These are phyloP conservation scores for Nigrospora osmanthi DNA, from an alignment of 2,329 filamentous ascomycete genomes.

Conservation along the genomic window DNA sequence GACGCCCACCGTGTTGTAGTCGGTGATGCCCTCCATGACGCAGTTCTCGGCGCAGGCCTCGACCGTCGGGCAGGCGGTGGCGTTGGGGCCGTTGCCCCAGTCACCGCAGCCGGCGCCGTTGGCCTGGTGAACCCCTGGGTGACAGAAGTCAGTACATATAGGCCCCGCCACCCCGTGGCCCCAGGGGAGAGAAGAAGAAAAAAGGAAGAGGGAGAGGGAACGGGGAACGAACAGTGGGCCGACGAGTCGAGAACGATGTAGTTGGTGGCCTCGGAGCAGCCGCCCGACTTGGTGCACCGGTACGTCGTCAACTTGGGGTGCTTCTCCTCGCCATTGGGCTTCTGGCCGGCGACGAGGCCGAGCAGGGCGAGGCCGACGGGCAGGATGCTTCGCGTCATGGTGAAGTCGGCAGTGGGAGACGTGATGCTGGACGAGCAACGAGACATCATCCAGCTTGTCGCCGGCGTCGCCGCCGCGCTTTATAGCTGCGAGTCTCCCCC, in stretches of 20 bases:
- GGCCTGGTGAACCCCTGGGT: slow-evolving; percentile 27
- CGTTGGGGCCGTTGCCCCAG: slow-evolving; percentile 25
- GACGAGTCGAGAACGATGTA: slow-evolving; percentile 40
- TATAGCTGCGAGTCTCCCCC: too few species aligned
- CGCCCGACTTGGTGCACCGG: slow-evolving; percentile 39
- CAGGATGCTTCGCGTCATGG: slow-evolving; percentile 16
- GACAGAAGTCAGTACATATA: too few species aligned
- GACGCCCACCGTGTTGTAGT: slow-evolving; percentile 32
- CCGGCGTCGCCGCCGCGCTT: too few species aligned
- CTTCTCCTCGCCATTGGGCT: slow-evolving; percentile 28
- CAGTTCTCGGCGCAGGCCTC: slow-evolving; percentile 44
- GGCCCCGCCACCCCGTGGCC: too few species aligned
- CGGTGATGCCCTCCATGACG: slow-evolving; percentile 38
- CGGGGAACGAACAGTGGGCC: slow-evolving; percentile 20
- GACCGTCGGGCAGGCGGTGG: slow-evolving; percentile 37
- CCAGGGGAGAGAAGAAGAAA: too few species aligned
- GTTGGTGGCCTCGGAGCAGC: slow-evolving; percentile 37
- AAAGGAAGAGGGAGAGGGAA: too few species aligned
- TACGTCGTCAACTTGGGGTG: slow-evolving; percentile 41
- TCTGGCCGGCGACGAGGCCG: slow-evolving; percentile 24
- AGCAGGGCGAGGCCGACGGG: slow-evolving; percentile 16
- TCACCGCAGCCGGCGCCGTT: slow-evolving; percentile 23
- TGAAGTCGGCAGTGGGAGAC: background rate
- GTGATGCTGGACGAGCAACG: too few species aligned
- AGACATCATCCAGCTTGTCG: too few species aligned